Conservation (phyloP, 495 filamentous ascomycete species). For the Tuber melanosporum region DNA sequence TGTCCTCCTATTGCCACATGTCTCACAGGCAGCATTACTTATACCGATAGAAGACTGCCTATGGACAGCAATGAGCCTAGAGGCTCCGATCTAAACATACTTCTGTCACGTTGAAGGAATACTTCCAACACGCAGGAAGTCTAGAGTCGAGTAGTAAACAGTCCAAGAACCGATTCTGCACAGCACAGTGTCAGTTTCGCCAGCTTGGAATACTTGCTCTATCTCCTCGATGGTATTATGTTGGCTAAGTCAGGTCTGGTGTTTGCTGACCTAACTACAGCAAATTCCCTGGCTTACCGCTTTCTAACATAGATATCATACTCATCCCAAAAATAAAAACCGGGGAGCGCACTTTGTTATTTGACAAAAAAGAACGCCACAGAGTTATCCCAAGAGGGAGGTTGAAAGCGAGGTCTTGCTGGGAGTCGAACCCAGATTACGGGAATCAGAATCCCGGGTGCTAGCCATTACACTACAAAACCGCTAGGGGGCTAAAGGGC, state of each 20-base stretch:
- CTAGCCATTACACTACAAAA: conserved; percentile 35
- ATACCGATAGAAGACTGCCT: too few species aligned
- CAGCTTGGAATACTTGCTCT: not conserved
- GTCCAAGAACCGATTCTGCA: not conserved
- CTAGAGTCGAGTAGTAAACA: not conserved
- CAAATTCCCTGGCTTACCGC: not conserved
- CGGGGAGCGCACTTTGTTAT: not conserved
- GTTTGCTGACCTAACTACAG: not conserved
- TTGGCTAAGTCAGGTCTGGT: not conserved
- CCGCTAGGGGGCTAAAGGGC: too few species aligned
- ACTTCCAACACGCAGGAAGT: not conserved
- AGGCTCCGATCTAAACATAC: too few species aligned
- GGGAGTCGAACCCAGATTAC: conserved; percentile 33
- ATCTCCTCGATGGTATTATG: not conserved
- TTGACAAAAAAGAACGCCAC: not conserved
- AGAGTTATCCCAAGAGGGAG: not conserved
- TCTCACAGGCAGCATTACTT: too few species aligned
- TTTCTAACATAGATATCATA: not conserved
- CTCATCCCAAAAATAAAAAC: not conserved
- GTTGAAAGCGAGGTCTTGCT: conserved; percentile 21
- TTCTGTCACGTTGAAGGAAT: not conserved
- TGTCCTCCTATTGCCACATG: too few species aligned
- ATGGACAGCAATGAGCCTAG: too few species aligned
- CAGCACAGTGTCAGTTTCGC: not conserved
- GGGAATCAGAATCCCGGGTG: conserved; percentile 33